phyloP scores from a whole-genome alignment of 2,329 filamentous ascomycete species.

The Clarireedia sp. region DNA sequence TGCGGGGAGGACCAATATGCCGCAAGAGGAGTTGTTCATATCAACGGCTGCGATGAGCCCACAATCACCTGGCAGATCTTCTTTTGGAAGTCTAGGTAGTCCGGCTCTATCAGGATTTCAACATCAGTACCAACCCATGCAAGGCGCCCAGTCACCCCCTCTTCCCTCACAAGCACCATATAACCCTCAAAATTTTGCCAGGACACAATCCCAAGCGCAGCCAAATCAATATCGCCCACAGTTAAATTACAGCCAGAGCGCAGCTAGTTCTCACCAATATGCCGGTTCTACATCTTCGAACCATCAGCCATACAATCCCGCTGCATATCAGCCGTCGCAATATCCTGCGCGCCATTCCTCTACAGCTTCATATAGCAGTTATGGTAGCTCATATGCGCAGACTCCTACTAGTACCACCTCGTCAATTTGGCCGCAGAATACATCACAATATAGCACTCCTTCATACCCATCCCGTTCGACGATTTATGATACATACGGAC shows the following conservation, averaged over 20 bases:
- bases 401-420: slow-evolving; percentile 37
- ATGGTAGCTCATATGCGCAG: slow-evolving; percentile 24
- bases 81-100: slow-evolving; percentile 21
- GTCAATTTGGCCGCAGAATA: slow-evolving; percentile 18
- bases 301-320: slow-evolving; percentile 60
- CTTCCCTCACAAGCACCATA: slow-evolving; percentile 40
- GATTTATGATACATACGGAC: slow-evolving; percentile 20
- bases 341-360: slow-evolving; percentile 45
- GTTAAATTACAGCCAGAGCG: slow-evolving; percentile 41
- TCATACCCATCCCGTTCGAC: slow-evolving; percentile 18
- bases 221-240: slow-evolving; percentile 38
- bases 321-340: slow-evolving; percentile 35
- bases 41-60: slow-evolving; percentile 18
- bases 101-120: slow-evolving; percentile 38
- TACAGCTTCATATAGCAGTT: slow-evolving; percentile 48
- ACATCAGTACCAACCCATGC: slow-evolving; percentile 43
- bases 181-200: slow-evolving; percentile 54
- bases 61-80: slow-evolving; percentile 21
- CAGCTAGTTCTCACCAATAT: slow-evolving; percentile 6
- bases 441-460: slow-evolving; percentile 19
- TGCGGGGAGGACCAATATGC: slow-evolving; percentile 22
- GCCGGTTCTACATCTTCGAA: slow-evolving; percentile 39
- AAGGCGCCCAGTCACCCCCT: slow-evolving; percentile 24
- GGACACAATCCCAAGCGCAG: slow-evolving; percentile 30
- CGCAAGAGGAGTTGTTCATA: slow-evolving; percentile 57